Evolutionary conservation across 441 rosid genomes (phyloP).

Genomic region (Gossypium lobatum): DNA sequence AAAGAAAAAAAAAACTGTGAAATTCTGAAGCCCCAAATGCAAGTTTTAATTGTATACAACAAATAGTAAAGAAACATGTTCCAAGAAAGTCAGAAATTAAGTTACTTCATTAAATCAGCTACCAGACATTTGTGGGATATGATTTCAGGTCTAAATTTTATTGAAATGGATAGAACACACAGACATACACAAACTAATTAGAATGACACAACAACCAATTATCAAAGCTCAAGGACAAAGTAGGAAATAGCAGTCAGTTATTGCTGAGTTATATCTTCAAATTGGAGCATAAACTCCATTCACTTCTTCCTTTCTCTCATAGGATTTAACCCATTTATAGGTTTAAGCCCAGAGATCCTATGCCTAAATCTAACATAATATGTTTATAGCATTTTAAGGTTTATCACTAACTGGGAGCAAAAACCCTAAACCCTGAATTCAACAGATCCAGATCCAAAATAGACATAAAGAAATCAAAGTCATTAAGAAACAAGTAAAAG

Average conservation of each 20-base stretch:
- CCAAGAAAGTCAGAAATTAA: neutral
- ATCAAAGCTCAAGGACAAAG: neutral
- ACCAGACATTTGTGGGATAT: neutral
- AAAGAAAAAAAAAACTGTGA: neutral
- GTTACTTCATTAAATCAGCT: neutral
- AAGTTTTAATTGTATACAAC: neutral
- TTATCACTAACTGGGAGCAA: neutral
- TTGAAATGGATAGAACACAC: neutral
- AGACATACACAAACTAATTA: neutral
- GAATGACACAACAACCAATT: neutral
- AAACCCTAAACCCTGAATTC: neutral
- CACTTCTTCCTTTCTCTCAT: neutral
- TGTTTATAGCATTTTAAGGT: neutral
- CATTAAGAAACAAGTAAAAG: neutral
- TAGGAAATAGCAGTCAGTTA: neutral
- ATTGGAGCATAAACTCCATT: neutral
- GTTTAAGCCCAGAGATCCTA: neutral
- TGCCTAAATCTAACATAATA: conserved; percentile 4
- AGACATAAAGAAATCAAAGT: neutral
- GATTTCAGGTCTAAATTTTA: neutral
- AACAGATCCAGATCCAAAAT: neutral
- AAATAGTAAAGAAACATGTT: neutral
- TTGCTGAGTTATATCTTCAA: neutral
- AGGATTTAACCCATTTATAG: neutral
- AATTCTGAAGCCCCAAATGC: neutral